These are phyloP conservation scores for Trametes elegans DNA, from an alignment of 768 basidiomycete species.

Conservation along the genomic window DNA sequence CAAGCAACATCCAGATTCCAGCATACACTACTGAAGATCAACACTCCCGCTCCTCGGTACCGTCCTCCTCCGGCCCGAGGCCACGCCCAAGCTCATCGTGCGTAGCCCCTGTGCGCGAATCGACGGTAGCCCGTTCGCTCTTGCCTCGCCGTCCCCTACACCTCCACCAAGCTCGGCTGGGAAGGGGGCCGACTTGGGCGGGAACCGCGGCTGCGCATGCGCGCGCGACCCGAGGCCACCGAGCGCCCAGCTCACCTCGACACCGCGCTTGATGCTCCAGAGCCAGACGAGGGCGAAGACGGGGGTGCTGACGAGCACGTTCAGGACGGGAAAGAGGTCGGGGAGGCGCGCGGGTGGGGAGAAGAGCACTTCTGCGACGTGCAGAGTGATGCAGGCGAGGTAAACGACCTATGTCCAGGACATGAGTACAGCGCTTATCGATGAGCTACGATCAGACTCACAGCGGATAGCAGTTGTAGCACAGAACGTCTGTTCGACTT, in stretches of 20 bases:
- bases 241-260: constrained; percentile 81
- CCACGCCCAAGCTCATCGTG: constrained; percentile 17
- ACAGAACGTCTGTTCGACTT: constrained; percentile 44
- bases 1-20: background rate
- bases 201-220: background rate
- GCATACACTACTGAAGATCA: constrained; percentile 1
- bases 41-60: constrained; percentile 13
- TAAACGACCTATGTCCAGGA: constrained; percentile 49
- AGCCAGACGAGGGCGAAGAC: constrained; percentile 84
- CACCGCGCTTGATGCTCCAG: constrained; percentile 81
- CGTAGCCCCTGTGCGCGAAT: constrained; percentile 8
- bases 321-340: constrained; percentile 82
- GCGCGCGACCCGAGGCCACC: constrained; percentile 43
- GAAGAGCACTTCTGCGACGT: constrained; percentile 60
- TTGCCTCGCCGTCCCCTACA: background rate
- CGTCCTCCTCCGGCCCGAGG: constrained; percentile 15
- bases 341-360: constrained; percentile 75
- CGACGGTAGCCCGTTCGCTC: background rate
- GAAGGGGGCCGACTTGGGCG: too few relatives aligned
- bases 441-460: constrained; percentile 29
- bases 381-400: constrained; percentile 49
- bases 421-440: background rate
- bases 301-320: constrained; percentile 76
- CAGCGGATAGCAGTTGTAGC: constrained; percentile 52
- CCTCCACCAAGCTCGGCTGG: background rate